Percentiles rank a stretch among this genome's conserved stretches.
Evolutionary conservation across 176 grass and related monocot species (phyloP).

Genomic region (Canna indica): DNA sequence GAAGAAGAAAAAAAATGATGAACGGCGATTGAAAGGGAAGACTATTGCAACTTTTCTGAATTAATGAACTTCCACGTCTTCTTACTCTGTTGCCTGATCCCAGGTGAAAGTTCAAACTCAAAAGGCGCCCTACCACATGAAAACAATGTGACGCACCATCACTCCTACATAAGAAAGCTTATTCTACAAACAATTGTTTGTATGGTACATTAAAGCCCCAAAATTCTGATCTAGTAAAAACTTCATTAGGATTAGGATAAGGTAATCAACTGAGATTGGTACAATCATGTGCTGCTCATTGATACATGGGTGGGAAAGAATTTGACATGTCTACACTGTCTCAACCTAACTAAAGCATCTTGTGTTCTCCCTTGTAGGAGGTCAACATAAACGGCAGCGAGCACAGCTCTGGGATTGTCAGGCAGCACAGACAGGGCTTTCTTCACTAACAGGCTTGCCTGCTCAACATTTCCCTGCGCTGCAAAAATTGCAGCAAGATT

Average conservation of each 20-base stretch:
- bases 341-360: conserved; percentile 63
- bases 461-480: conserved; percentile 64
- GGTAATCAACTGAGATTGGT: not conserved
- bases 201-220: conserved; percentile 15
- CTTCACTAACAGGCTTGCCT: conserved; percentile 44
- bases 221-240: not conserved
- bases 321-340: conserved; percentile 60
- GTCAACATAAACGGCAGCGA: conserved; percentile 74
- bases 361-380: conserved; percentile 60
- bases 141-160: not conserved
- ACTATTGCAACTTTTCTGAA: not conserved
- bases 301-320: conserved; percentile 40
- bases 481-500: conserved; percentile 55
- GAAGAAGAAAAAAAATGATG: too few relatives aligned
- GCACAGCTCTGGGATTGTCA: conserved; percentile 52
- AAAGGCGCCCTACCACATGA: not conserved
- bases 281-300: conserved; percentile 23
- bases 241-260: conserved; percentile 3
- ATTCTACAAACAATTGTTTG: conserved; percentile 19
- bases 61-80: not conserved
- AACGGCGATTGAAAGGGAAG: too few relatives aligned
- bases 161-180: conserved; percentile 10
- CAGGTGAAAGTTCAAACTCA: not conserved
- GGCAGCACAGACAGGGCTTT: conserved; percentile 44
- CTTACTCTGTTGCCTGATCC: not conserved